Conservation (phyloP, 306 rosid species). For the Prunus padus region DNA sequence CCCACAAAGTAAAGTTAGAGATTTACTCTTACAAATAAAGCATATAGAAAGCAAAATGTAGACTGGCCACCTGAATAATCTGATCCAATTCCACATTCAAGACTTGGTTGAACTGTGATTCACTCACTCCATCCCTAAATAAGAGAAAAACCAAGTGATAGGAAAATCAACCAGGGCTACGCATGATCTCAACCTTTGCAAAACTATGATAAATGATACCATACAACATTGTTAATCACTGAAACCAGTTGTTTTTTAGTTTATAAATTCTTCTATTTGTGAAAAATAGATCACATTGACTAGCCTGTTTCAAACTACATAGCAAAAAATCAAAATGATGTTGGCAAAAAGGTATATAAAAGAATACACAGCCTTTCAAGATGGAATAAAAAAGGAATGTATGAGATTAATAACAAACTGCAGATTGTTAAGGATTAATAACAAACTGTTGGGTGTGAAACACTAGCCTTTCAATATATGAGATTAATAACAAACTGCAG, state of each 20-base stretch:
- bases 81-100: conserved; percentile 74
- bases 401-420: too few species aligned
- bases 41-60: background rate
- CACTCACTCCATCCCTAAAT: conserved; percentile 90
- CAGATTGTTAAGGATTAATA: too few species aligned
- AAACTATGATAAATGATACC: background rate
- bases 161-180: background rate
- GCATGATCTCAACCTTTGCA: background rate
- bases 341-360: background rate
- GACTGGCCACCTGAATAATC: conserved; percentile 57
- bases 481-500: too few species aligned
- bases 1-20: background rate
- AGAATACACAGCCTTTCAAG: background rate
- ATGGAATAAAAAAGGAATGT: too few species aligned
- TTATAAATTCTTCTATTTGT: background rate
- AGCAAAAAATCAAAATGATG: background rate
- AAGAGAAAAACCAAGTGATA: background rate
- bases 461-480: too few species aligned
- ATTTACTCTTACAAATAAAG: background rate
- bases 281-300: background rate
- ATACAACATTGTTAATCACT: background rate
- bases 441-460: too few species aligned
- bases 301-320: background rate
- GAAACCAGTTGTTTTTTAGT: background rate
- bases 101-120: conserved; percentile 86